Base-by-base conservation (phyloP, 306 rosid genomes). In the Rubus parviflorus region DNA sequence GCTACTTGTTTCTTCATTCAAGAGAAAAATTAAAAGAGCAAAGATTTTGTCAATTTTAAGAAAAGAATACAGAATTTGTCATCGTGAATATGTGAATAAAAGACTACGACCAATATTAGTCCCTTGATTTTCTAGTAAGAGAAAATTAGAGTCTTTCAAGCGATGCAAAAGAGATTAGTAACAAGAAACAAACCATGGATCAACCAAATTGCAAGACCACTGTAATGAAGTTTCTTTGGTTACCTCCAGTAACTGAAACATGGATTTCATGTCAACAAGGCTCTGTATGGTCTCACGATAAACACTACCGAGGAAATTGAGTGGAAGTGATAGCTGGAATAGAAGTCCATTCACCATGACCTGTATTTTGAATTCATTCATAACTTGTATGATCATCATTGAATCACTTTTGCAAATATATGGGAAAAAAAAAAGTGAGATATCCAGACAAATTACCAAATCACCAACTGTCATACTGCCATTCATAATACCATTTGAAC, bases 331-430 rank as follows among this genome's bases (percentile, higher is more conserved):
- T 38, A 95, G 83, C 86, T 95, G 98, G 90, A 95, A 95, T 79
- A 95, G 96, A 80, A 95, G 98, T 68, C 98, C 97, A 86, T 95
- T 95, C 81, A 95, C 98, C 98, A 95, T 95, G 68, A 95, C 98
- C 98, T 95, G 88, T 48, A 61, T 54, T 68, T 68, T 53, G 77
- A 64, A 66, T 73, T 82, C 25, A 74, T 77, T 73, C 61, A 78
- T 52, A 69, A 76, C 47, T 74, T 17, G 43, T 35, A 37, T 25
- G 71, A 74, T 70, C 43, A 83, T 69, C 69, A 73, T 17, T 56
- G 40, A 81, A 60, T 62, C n/a, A n/a, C 45, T 56, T 4, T 17
- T 20, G 22, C 13, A 9, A 53, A 41, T 22, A 47, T 2, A 35
- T 30, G 1, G 43, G n/a, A 23, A 74, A 52, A 72, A n/a, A 69